These are phyloP conservation scores for Glonium stellatum DNA, from an alignment of 495 filamentous ascomycete species.

Conservation along the genomic window DNA sequence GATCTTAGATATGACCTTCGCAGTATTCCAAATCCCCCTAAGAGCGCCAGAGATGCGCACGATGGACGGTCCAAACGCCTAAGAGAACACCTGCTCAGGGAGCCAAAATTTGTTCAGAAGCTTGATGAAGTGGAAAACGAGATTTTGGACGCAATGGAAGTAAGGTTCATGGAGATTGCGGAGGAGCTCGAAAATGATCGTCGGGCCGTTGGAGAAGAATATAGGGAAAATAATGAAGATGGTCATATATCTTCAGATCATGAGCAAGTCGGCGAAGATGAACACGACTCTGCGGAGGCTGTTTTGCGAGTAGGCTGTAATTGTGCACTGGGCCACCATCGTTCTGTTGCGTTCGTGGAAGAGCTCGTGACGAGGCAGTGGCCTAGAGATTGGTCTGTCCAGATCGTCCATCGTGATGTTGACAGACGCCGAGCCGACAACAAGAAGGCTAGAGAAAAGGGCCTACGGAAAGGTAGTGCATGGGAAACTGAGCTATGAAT, in stretches of 20 bases:
- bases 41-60: conserved; percentile 8
- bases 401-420: conserved; percentile 13
- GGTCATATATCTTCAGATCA: background rate
- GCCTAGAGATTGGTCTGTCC: conserved; percentile 13
- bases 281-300: background rate
- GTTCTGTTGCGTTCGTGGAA: conserved; percentile 16
- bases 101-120: conserved; percentile 8
- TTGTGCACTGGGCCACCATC: conserved; percentile 23
- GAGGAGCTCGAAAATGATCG: background rate
- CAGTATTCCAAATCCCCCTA: conserved; percentile 18
- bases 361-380: conserved; percentile 17
- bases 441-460: conserved; percentile 9
- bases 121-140: conserved; percentile 12
- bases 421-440: conserved; percentile 9
- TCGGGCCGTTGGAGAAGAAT: background rate
- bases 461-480: background rate
- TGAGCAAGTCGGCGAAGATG: background rate
- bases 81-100: conserved; percentile 10
- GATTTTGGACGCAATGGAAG: conserved; percentile 5
- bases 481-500: background rate
- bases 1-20: conserved; percentile 23
- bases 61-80: conserved; percentile 20
- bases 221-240: background rate
- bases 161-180: background rate
- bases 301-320: conserved; percentile 21